A percentile compares a stretch with the other conserved stretches of the same genome.
Evolutionary conservation across 169 alveolate genomes (phyloP).

Genomic region (Eimeria falciformis): DNA sequence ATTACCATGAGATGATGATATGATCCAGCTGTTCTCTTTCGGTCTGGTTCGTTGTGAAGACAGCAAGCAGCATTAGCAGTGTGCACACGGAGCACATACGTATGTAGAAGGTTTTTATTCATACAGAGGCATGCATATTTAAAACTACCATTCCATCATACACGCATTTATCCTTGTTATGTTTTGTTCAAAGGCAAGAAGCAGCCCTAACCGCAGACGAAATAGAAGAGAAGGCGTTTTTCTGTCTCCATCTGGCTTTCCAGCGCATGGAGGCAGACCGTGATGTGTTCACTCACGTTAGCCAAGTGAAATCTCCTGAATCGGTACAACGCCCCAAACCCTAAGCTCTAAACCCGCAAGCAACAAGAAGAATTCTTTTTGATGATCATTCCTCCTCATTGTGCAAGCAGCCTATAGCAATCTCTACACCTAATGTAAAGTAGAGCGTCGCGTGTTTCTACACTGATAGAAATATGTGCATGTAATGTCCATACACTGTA

Average conservation of each 20-base stretch:
- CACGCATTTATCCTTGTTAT: not conserved
- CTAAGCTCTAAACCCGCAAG: not conserved
- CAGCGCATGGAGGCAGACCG: slow-evolving; percentile 13
- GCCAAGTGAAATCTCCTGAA: slow-evolving; percentile 27
- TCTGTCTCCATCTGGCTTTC: slow-evolving; percentile 18
- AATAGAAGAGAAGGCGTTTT: not conserved
- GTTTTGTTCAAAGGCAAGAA: slow-evolving; percentile 7
- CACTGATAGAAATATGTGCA: not conserved
- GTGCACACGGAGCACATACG: not conserved
- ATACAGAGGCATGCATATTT: too few relatives aligned
- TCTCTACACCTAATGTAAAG: not conserved
- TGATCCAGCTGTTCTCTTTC: too few relatives aligned
- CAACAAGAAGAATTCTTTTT: not conserved
- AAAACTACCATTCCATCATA: too few relatives aligned
- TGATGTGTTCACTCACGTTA: not conserved
- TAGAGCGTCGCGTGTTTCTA: not conserved
- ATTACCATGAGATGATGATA: too few relatives aligned
- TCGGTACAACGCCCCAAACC: not conserved
- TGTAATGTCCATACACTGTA: not conserved
- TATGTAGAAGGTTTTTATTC: not conserved
- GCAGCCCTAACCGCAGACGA: not conserved
- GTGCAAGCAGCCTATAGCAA: too few relatives aligned
- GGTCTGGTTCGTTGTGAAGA: too few relatives aligned
- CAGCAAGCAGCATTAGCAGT: not conserved
- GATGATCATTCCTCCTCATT: not conserved